These are phyloP conservation scores for Blastocystis sp. DNA, from an alignment of 352 stramenopile genomes.

Conservation along the genomic window DNA sequence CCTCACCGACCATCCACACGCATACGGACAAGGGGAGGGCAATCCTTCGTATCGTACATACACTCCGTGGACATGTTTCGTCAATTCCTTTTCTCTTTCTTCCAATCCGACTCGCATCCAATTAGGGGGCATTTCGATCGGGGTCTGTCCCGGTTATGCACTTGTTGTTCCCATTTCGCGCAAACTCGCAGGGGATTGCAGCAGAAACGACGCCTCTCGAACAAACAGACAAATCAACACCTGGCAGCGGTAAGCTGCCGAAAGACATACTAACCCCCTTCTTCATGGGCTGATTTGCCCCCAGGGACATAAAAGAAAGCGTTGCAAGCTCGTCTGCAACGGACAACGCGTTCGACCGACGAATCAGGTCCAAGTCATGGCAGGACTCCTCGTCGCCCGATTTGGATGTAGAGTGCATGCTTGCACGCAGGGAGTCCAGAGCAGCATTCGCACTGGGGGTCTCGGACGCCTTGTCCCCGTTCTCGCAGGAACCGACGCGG, in stretches of 20 bases:
- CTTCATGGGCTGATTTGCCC: background rate
- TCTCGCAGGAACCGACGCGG: background rate
- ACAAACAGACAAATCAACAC: background rate
- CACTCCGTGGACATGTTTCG: background rate
- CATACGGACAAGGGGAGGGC: background rate
- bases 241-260: background rate
- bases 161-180: too few species aligned
- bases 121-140: too few species aligned
- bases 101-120: background rate
- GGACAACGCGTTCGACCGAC: conserved; percentile 41
- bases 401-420: background rate
- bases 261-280: background rate
- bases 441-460: background rate
- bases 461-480: background rate
- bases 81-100: background rate
- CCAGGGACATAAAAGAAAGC: background rate
- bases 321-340: conserved; percentile 16
- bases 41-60: background rate
- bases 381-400: background rate
- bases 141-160: too few species aligned
- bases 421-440: background rate
- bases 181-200: too few species aligned
- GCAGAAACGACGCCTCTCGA: background rate
- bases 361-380: background rate
- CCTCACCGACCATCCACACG: conserved; percentile 17